Evolutionary conservation across 768 basidiomycete genomes (phyloP).

Genomic region (Boletus tomentosulus): DNA sequence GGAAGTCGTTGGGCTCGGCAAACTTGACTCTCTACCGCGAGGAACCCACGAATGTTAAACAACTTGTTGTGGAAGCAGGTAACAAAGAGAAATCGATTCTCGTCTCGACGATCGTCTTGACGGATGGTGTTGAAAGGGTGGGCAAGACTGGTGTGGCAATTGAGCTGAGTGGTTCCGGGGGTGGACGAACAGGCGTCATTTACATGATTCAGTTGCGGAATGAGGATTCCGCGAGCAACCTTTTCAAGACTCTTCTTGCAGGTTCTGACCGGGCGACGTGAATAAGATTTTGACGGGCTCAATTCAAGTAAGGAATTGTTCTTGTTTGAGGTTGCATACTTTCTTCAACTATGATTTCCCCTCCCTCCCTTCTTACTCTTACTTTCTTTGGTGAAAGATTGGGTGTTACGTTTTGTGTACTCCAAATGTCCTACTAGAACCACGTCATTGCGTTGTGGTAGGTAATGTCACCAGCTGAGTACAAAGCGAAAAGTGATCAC

Average conservation of each 20-base stretch:
- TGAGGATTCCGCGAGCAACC: slow-evolving; percentile 76
- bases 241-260: slow-evolving; percentile 83
- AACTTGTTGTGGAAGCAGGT: slow-evolving; percentile 91
- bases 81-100: slow-evolving; percentile 69
- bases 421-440: slow-evolving; percentile 11
- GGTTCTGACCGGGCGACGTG: slow-evolving; percentile 71
- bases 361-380: background rate
- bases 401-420: background rate
- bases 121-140: slow-evolving; percentile 96
- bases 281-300: background rate
- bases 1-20: slow-evolving; percentile 91
- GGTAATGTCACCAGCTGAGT: slow-evolving; percentile 46
- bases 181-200: slow-evolving; percentile 87
- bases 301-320: background rate
- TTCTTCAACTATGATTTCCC: background rate
- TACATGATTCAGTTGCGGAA: slow-evolving; percentile 97
- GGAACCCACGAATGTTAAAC: slow-evolving; percentile 85
- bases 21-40: slow-evolving; percentile 84
- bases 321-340: background rate
- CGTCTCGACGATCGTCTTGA: slow-evolving; percentile 93
- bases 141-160: slow-evolving; percentile 98
- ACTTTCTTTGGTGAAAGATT: background rate
- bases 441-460: slow-evolving; percentile 5
- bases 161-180: slow-evolving; percentile 81
- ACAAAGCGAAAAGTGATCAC: slow-evolving; percentile 82